Evolutionary conservation across 2,329 filamentous ascomycete genomes (phyloP).

Genomic region (Aureobasidium sp.): DNA sequence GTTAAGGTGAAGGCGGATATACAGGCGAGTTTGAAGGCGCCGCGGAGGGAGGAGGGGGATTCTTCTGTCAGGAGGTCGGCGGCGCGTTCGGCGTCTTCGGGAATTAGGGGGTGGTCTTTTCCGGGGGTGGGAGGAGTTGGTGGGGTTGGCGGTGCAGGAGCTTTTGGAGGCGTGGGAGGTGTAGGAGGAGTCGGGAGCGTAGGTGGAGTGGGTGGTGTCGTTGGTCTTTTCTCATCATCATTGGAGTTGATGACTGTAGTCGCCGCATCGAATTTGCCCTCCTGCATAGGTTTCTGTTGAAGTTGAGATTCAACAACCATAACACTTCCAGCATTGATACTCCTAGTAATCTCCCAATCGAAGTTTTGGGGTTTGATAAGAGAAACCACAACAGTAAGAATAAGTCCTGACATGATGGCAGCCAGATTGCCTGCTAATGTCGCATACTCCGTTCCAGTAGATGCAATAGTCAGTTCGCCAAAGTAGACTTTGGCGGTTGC

Average conservation of each 20-base stretch:
- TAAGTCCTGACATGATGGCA: too few relatives aligned
- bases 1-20: conserved; percentile 40
- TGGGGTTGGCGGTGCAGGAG: too few relatives aligned
- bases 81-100: conserved; percentile 40
- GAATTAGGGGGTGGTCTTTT: conserved; percentile 69
- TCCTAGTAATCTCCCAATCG: conserved; percentile 86
- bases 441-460: conserved; percentile 84
- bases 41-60: conserved; percentile 35
- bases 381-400: too few relatives aligned
- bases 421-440: conserved; percentile 92
- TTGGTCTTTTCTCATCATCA: too few relatives aligned
- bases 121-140: too few relatives aligned
- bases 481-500: conserved; percentile 74
- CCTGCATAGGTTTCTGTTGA: too few relatives aligned
- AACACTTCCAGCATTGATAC: too few relatives aligned
- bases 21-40: conserved; percentile 43
- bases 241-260: too few relatives aligned
- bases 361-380: conserved; percentile 86
- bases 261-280: too few relatives aligned
- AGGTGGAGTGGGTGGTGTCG: too few relatives aligned
- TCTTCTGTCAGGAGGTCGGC: conserved; percentile 33
- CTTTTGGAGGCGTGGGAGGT: conserved; percentile 51
- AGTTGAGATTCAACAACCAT: too few relatives aligned
- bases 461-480: conserved; percentile 76
- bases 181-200: too few relatives aligned